Evolutionary conservation across 2,329 filamentous ascomycete genomes (phyloP), one percentile per base, ranked within the genome.

Genomic region (Plenodomus biglobosus): DNA sequence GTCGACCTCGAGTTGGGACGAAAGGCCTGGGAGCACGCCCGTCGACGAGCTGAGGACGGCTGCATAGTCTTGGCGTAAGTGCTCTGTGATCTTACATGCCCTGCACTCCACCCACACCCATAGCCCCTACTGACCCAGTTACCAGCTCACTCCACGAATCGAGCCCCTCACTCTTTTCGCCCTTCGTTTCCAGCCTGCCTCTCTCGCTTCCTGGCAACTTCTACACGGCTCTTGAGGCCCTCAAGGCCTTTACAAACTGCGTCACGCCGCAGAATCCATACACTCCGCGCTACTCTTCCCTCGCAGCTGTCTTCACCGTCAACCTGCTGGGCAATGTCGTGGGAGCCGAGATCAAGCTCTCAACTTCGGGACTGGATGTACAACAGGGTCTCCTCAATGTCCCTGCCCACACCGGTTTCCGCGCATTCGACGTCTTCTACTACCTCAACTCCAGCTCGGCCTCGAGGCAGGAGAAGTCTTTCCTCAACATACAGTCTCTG

Each of bases 381-480:
- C 75, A 80, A 17, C 84, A 84, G 53, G 94, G 92, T 36, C 78
- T 99, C 10, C 77, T 96, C 15, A 85, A 88, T 47, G 84, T 99
- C 15, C 89, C 94, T 0, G 73, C 85, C 0, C 85, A 96, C 66
- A 67, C 84, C 6, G 94, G 94, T 11, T 90, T 90, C 72, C 86
- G 94, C 54, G 94, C 92, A 3, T 99, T 99, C 61, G 92, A 99
- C 66, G 94, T 95, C 41, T 97, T 99, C 68, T 97, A 99, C 75
- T 97, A 96, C 64, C 83, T 99, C 1, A 80, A 97, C 36, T 95
- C 92, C 0, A 91, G 88, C n/a, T 88, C 89, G 0, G 95, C 94
- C 0, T 94, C 90, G 1, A 85, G 87, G 3, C 86, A 90, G 1
- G 94, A 99, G 74, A 81, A 90, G 46, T 92, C 97, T 68, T 95